Percentiles rank a stretch among this genome's conserved stretches.
Conservation (phyloP, 306 rosid species). For the Gleditsia sinensis region DNA sequence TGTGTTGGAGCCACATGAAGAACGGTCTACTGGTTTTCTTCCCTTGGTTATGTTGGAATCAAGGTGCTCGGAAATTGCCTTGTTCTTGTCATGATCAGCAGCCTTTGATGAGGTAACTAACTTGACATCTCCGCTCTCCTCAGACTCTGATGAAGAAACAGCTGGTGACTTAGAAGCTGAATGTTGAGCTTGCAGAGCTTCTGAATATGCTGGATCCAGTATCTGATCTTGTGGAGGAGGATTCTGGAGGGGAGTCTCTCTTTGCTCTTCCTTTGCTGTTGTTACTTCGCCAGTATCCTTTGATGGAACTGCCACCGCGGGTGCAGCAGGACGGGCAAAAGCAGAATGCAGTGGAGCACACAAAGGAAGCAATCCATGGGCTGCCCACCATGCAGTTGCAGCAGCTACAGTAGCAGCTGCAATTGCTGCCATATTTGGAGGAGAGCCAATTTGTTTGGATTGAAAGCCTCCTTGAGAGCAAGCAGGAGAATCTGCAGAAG, state of each 20-base stretch:
- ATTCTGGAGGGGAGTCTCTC: conserved; percentile 48
- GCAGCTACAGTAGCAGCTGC: conserved; percentile 91
- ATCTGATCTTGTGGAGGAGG: conserved; percentile 51
- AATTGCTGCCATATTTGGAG: conserved; percentile 76
- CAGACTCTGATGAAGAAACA: conserved; percentile 55
- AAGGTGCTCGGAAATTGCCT: conserved; percentile 53
- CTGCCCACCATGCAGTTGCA: conserved; percentile 97
- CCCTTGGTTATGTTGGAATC: conserved; percentile 55
- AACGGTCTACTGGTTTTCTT: conserved; percentile 75
- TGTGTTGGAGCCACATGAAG: conserved; percentile 96
- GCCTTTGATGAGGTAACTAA: conserved; percentile 48
- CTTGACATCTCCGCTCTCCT: conserved; percentile 61
- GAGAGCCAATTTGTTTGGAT: conserved; percentile 54
- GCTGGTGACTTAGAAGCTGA: conserved; percentile 59
- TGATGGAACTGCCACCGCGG: conserved; percentile 49
- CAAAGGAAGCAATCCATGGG: conserved; percentile 88
- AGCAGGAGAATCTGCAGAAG: conserved; percentile 52
- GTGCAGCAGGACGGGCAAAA: conserved; percentile 59
- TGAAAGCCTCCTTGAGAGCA: conserved; percentile 55
- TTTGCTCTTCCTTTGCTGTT: conserved; percentile 42
- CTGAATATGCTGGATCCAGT: conserved; percentile 46
- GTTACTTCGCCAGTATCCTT: conserved; percentile 49
- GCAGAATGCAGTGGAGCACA: conserved; percentile 74
- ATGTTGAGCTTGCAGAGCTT: conserved; percentile 57
- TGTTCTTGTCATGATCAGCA: conserved; percentile 49